Base-by-base conservation (phyloP, 2,329 filamentous ascomycete genomes). In the Torrubiella hemipterigena region DNA sequence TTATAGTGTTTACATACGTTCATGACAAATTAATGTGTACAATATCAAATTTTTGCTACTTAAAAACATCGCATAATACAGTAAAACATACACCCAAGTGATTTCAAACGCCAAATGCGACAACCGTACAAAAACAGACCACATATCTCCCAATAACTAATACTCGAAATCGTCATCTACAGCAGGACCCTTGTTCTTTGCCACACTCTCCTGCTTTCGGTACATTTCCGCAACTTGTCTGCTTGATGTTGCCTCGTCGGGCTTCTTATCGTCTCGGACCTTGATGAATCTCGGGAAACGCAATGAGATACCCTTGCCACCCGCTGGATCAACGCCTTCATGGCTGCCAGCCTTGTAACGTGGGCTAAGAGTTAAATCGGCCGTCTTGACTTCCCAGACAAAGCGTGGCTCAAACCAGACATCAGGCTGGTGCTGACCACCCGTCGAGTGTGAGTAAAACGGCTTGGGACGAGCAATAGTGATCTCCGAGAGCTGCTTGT, bases 141-240 rank as follows among this genome's bases (percentile, higher is more conserved):
- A 22, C 20, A 22, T 7, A 26, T 17, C 13, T 17, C 13, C 8
- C 7, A 27, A 23, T 23, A 9, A 28, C 39, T 57, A 98, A 59
- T 98, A 98, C 65, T 98, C 91, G 59, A 95, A 98, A 55, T 96
- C 87, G 59, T 96, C 89, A 64, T 98, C 91, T 33, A 87, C 87
- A 29, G 78, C 69, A 4, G 84, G 83, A 0, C 80, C 82, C 62
- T 93, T 93, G 35, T 65, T 85, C 66, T 91, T 93, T 10, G 73
- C 63, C 30, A 94, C 84, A 44, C 80, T 83, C 63, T 96, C 89
- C 63, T 98, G 91, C 59, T 83, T 87, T 42, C 78, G 69, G 60
- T 96, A 98, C 89, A 98, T 94, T 56, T 96, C 91, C 1, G 86
- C 87, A 30, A 98, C 82, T 58, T 91, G 83, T 30, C 77, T 67